Evolutionary conservation across 2,329 filamentous ascomycete genomes (phyloP), one percentile per base, ranked within the genome.

Genomic region (Colletotrichum euphorbiae): DNA sequence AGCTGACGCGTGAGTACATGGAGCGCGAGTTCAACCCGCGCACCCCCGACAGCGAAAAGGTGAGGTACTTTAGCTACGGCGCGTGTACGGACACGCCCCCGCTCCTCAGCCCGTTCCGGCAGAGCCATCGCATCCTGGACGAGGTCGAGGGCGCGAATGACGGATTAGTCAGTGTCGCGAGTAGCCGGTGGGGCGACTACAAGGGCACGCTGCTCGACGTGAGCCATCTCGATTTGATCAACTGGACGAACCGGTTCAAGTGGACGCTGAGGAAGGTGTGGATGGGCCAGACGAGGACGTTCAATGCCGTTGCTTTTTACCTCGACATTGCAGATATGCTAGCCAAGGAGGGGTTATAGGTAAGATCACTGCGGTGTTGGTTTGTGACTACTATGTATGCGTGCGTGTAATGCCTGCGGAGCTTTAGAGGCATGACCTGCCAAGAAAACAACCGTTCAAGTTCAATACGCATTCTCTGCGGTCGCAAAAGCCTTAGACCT

Each of bases 301-400:
- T 91, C 73, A 91, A 91, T 73, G 89, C 89, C 2, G 84, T 91
- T 65, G 89, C 89, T 0, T 90, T 91, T 73, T 91, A 91, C 72
- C 81, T 91, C 2, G 87, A 85, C 67, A 87, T 91, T 73, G 85
- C 85, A 11, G 87, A 92, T 73, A 93, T 92, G 90, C 79, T 93
- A 56, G 89, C 91, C 2, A 90, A 89, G 73, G 90, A 93, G 74
- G 89, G 87, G 2, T 69, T 81, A 17, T 82, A 38, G 33, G 33
- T 38, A 13, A 38, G 33, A 38, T 7, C 33, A 11, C 3, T 38
- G 33, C 33, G 12, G 8, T 38, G 33, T 8, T 38, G 5, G 33
- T 38, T 38, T 38, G 33, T 38, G 33, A 12, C 33, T 9, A 38
- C n/a, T n/a, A n/a, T n/a, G n/a, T n/a, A n/a, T n/a, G n/a, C n/a